Evolutionary conservation across 176 grass and related monocot genomes (phyloP), one percentile per base, ranked within the genome.

Genomic region (Carex littledalei): DNA sequence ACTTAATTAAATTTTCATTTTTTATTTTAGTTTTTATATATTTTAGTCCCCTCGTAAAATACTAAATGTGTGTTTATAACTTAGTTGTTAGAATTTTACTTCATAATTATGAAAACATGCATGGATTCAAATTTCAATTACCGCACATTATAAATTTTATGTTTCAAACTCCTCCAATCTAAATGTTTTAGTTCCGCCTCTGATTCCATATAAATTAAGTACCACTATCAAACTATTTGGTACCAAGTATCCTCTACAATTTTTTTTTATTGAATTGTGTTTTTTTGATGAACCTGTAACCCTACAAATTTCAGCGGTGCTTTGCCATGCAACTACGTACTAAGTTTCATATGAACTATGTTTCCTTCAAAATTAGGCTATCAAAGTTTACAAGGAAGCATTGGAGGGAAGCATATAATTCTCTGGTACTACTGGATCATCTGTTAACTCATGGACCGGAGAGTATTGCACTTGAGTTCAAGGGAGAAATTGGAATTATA

Each of bases 391-490:
- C 92, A 65, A 45, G 85, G 84, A 81, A 86, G 87, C 88, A 95
- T 68, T 99, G 96, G 93, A 88, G 96, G 4, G 89, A 91, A 88
- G 41, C 88, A 22, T 99, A 99, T 87, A 94, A 94, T 87, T 91
- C 96, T 73, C 71, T 99, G 3, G 85, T 95, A 18, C 91, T 99
- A 9, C 81, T 99, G 24, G 96, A 99, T 10, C 89, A 94, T 84
- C 93, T 99, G 43, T 80, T 99, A 57, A 93, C 86, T 78, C 96
- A 92, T 67, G 96, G 93, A 0, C 96, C 96, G 0, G 88, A 84
- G n/a, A 99, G 93, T 79, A 85, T 88, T 14, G 85, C 91, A 0
- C 7, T 31, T 0, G 93, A 99, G 90, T 99, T 99, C 81, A 67
- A 88, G 59, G 87, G 56, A 49, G 90, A 95, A 18, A 43, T 1